Percentiles rank a stretch among this genome's conserved stretches.
Evolutionary conservation across 2,329 filamentous ascomycete species (phyloP).

Genomic region (Phyllosticta citriasiana): DNA sequence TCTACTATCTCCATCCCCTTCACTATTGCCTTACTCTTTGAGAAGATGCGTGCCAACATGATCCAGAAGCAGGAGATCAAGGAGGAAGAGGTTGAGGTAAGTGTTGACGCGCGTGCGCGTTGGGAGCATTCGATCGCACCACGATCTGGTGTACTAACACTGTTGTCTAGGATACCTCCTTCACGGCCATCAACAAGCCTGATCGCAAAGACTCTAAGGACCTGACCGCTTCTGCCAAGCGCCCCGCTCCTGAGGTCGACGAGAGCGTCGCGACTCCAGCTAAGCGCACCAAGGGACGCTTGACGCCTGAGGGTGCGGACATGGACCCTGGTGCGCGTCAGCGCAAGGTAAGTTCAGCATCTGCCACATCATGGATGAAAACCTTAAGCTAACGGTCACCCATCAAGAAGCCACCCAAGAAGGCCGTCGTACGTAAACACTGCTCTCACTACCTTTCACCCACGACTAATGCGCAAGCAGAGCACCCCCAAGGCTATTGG

Average conservation of each 20-base stretch:
- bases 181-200: no score
- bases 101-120: no score
- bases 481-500: slow-evolving; percentile 8
- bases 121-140: no score
- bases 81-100: no score
- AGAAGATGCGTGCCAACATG: no score
- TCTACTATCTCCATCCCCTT: no score
- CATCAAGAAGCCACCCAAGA: neutral
- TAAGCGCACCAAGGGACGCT: slow-evolving; percentile 5
- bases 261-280: neutral
- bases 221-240: neutral
- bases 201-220: no score
- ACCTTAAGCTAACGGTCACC: neutral
- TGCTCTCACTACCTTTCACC: neutral
- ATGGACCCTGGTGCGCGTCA: neutral
- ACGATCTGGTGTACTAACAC: no score
- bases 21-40: no score
- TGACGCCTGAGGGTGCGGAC: neutral
- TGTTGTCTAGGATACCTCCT: no score
- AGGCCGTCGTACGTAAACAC: neutral
- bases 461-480: neutral
- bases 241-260: neutral
- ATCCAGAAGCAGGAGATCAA: no score
- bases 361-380: neutral
- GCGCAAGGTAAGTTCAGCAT: neutral